phyloP scores from a whole-genome alignment of 768 basidiomycete genomes.

The Suillus brevipes region DNA sequence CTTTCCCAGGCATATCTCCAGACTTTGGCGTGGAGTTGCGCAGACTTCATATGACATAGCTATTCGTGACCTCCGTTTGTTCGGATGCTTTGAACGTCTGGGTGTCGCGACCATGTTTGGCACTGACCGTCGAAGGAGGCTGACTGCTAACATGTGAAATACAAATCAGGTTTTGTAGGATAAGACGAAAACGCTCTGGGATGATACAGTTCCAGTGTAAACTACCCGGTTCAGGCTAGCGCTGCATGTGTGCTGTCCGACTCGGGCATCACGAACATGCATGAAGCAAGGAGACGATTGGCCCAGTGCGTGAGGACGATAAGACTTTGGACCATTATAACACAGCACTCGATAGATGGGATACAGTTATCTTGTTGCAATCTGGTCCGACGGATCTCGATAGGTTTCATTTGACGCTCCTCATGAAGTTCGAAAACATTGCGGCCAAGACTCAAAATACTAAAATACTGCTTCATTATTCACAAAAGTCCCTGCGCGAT shows the following conservation, averaged over 20 bases:
- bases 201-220: neutral
- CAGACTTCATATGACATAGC: neutral
- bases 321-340: neutral
- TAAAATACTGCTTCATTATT: neutral
- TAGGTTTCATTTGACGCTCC: neutral
- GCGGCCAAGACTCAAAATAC: neutral
- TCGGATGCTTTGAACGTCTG: neutral
- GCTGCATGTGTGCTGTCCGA: neutral
- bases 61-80: neutral
- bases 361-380: neutral
- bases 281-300: too few relatives aligned
- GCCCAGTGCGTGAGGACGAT: neutral
- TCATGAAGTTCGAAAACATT: neutral
- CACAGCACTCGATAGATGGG: neutral
- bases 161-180: neutral
- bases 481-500: neutral
- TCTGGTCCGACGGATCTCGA: neutral
- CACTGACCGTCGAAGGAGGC: neutral
- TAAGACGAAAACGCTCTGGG: neutral
- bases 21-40: neutral
- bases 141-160: neutral
- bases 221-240: neutral
- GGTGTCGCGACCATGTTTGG: neutral
- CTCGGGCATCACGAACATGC: neutral
- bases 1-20: neutral